phyloP scores from a whole-genome alignment of 2,329 filamentous ascomycete genomes.

The Fusarium sp. region DNA sequence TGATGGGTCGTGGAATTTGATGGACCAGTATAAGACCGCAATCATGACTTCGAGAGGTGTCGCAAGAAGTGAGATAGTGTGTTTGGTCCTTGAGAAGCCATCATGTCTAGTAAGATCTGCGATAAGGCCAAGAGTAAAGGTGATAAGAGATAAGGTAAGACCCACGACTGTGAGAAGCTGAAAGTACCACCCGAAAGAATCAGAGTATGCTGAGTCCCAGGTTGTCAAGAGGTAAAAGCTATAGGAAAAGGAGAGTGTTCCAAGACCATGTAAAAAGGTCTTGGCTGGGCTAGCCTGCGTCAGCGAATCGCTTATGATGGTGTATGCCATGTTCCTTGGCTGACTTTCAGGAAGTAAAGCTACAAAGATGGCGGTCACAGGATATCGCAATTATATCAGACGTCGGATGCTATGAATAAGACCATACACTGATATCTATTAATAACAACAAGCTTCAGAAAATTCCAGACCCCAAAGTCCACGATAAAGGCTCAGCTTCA shows the following conservation, averaged over 20 bases:
- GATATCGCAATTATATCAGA: neutral
- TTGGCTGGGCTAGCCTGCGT: too few relatives aligned
- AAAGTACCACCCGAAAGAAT: slow-evolving; percentile 11
- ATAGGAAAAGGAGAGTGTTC: neutral
- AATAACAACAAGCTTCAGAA: neutral
- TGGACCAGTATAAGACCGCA: slow-evolving; percentile 1
- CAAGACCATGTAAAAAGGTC: neutral
- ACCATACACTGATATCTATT: neutral
- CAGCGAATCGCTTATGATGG: neutral
- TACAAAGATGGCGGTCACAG: too few relatives aligned
- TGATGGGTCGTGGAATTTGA: slow-evolving; percentile 3
- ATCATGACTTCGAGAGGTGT: slow-evolving; percentile 13
- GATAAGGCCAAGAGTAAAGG: neutral
- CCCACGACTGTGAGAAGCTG: slow-evolving; percentile 2
- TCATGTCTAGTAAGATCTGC: neutral
- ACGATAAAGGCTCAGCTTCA: neutral
- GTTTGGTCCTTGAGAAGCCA: neutral
- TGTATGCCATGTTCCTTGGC: neutral
- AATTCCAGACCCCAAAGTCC: neutral
- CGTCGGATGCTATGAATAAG: neutral
- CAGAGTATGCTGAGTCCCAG: slow-evolving; percentile 1
- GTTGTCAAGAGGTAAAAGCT: slow-evolving; percentile 11
- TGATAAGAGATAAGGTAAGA: neutral
- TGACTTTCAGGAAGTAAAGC: neutral
- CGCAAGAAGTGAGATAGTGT: neutral